Evolutionary conservation across 2,329 filamentous ascomycete genomes (phyloP), one percentile per base, ranked within the genome.

Genomic region (Fusarium illudens): DNA sequence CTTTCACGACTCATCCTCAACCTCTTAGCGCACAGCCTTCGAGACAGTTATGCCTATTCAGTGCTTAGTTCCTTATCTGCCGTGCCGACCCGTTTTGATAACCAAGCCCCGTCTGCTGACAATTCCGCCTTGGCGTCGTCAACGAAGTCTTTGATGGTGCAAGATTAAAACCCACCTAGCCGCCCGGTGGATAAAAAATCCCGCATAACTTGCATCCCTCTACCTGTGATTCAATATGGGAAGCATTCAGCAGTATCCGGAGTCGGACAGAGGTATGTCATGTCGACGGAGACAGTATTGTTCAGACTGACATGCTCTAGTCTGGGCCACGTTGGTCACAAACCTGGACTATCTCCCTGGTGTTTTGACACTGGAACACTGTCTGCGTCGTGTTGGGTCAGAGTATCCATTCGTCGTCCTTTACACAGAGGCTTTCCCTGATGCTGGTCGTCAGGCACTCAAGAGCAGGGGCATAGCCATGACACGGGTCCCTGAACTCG

Each of bases 301-400:
- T n/a, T n/a, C 3, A 2, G 39, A n/a, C 39, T 46, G 15, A 46
- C 22, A 1, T 27, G 6, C 27, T 4, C 22, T 12, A 68, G 64
- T 57, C 4, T 68, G 64, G 64, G 64, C 64, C 2, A 65, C 64
- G 0, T 15, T 67, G 37, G 64, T 67, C 2, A 67, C 64, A 0
- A 64, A 67, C 0, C 32, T 27, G 1, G 33, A 50, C 1, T 67
- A 67, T 11, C 37, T 67, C 1, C 63, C 64, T 6, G 64, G 64
- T 4, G 64, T 67, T 11, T 3, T 67, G 9, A 68, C 64, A 0
- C 44, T 67, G 7, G 54, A 56, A 0, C 51, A 67, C 2, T 57
- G 64, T 13, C 17, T 67, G 0, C 37, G 46, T 4, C 51, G 60
- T 3, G 64, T 67, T 1, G 53, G 53, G 9, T 67, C 64, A 1